Base-by-base conservation (phyloP, 768 basidiomycete genomes). In the Dendrothele bispora region DNA sequence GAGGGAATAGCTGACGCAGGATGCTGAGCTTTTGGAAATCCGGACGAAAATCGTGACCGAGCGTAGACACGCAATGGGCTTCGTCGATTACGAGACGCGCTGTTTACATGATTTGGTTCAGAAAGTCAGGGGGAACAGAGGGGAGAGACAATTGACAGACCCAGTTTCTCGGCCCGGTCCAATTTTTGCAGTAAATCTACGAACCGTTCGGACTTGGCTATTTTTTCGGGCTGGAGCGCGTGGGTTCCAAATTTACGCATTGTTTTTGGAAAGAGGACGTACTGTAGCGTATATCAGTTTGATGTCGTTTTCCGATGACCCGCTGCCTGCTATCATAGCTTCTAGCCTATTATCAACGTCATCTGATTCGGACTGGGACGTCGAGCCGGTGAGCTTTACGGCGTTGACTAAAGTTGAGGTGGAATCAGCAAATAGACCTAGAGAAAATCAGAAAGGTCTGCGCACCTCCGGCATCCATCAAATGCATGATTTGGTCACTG, bases 51-150 rank as follows among this genome's bases (percentile, higher is more conserved):
- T 95, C 91, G 55, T 93, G 90, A 1, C 87, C 89, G 18, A 86
- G 66, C 48, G 85, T 82, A 10, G 88, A 88, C 27, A 90, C 82
- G 53, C 89, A 93, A 50, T 93, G 89, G 1, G 90, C 89, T 63
- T 92, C 89, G 60, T 97, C 95, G 18, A 98, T 86, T 3, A 95
- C 90, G 51, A 98, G 83, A 18, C 90, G 79, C 8, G 80, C 87
- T 89, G 42, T 37, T 12, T n/a, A 30, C 24, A 46, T n/a, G n/a
- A n/a, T n/a, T n/a, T n/a, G n/a, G n/a, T n/a, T n/a, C n/a, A n/a
- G n/a, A n/a, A n/a, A n/a, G n/a, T n/a, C n/a, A 15, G 7, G 17
- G 18, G 32, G 26, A 24, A 4, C 5, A 10, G 15, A n/a, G n/a
- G n/a, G n/a, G n/a, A n/a, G n/a, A n/a, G n/a, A n/a, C n/a, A n/a